phyloP scores from a whole-genome alignment of 805 yeast genomes.

The Zygoascus ofunaensis region DNA sequence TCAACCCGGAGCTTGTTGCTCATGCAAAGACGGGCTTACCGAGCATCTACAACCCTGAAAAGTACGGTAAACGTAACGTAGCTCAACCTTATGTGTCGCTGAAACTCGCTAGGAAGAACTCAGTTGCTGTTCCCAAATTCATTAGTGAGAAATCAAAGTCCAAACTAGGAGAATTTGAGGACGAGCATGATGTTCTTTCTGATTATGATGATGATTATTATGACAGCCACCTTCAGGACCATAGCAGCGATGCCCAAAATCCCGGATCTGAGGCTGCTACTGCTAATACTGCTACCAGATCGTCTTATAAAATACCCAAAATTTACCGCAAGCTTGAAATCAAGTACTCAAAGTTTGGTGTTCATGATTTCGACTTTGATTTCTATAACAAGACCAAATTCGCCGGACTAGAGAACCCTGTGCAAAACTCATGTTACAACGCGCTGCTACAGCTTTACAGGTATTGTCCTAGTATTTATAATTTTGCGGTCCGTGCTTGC shows the following conservation, averaged over 20 bases:
- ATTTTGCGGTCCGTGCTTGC: conserved; percentile 39
- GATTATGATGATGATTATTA: conserved; percentile 15
- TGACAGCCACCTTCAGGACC: conserved; percentile 17
- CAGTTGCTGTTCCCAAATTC: conserved; percentile 38
- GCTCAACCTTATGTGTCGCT: conserved; percentile 22
- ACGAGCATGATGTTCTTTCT: conserved; percentile 20
- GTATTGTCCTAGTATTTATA: conserved; percentile 65
- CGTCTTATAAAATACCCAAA: conserved; percentile 48
- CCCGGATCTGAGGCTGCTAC: conserved; percentile 16
- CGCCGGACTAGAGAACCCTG: conserved; percentile 85
- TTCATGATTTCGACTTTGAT: conserved; percentile 85
- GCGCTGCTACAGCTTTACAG: conserved; percentile 72
- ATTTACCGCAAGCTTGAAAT: conserved; percentile 69
- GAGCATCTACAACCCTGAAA: conserved; percentile 47
- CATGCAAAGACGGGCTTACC: conserved; percentile 48
- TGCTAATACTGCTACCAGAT: not conserved
- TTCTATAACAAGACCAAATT: conserved; percentile 65
- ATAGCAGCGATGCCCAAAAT: conserved; percentile 21
- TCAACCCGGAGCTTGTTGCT: conserved; percentile 40
- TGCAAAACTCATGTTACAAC: conserved; percentile 70
- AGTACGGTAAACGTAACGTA: conserved; percentile 49
- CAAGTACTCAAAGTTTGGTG: conserved; percentile 81
- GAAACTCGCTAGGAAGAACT: conserved; percentile 22
- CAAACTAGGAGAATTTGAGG: conserved; percentile 21
- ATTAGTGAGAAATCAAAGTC: conserved; percentile 45